A percentile compares a stretch with the other conserved stretches of the same genome.
Evolutionary conservation across 2,329 filamentous ascomycete species (phyloP).

Genomic region (Thermothelomyces thermophilus): DNA sequence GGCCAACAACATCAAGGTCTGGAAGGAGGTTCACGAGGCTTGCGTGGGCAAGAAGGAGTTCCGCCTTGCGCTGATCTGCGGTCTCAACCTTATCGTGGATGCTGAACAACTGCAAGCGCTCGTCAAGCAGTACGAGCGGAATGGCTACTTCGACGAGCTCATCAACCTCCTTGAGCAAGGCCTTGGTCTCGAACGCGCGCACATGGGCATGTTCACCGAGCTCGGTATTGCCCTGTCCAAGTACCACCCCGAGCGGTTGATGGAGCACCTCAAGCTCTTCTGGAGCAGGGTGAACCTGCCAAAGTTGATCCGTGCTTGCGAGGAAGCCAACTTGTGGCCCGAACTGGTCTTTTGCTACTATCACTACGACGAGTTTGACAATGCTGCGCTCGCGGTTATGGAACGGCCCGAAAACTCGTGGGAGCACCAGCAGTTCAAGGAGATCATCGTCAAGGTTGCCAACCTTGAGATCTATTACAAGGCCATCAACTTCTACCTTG

Average conservation of each 20-base stretch:
- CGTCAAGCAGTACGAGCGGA: slow-evolving; percentile 92
- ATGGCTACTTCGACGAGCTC: slow-evolving; percentile 97
- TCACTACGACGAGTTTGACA: slow-evolving; percentile 98
- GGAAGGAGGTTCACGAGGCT: slow-evolving; percentile 96
- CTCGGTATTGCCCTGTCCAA: slow-evolving; percentile 87
- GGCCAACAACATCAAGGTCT: slow-evolving; percentile 98
- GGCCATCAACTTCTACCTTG: slow-evolving; percentile 91
- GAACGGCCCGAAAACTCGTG: slow-evolving; percentile 95
- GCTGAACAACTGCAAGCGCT: slow-evolving; percentile 90
- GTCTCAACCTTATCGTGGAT: slow-evolving; percentile 95
- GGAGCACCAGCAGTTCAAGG: slow-evolving; percentile 99
- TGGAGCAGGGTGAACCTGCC: slow-evolving; percentile 97
- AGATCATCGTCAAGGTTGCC: slow-evolving; percentile 93
- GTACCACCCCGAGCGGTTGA: slow-evolving; percentile 90
- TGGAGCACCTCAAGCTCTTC: slow-evolving; percentile 99
- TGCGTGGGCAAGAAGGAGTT: slow-evolving; percentile 98
- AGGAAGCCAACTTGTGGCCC: slow-evolving; percentile 94
- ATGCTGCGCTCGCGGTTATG: slow-evolving; percentile 94
- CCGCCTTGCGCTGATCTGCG: slow-evolving; percentile 95
- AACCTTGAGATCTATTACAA: slow-evolving; percentile 99
- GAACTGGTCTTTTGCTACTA: slow-evolving; percentile 97
- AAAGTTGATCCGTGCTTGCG: slow-evolving; percentile 88
- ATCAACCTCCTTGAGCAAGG: slow-evolving; percentile 92
- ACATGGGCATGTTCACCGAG: slow-evolving; percentile 97
- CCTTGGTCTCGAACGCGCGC: slow-evolving; percentile 81